Conservation (phyloP, 2,329 filamentous ascomycete genomes). For the Cladosporium halotolerans region DNA sequence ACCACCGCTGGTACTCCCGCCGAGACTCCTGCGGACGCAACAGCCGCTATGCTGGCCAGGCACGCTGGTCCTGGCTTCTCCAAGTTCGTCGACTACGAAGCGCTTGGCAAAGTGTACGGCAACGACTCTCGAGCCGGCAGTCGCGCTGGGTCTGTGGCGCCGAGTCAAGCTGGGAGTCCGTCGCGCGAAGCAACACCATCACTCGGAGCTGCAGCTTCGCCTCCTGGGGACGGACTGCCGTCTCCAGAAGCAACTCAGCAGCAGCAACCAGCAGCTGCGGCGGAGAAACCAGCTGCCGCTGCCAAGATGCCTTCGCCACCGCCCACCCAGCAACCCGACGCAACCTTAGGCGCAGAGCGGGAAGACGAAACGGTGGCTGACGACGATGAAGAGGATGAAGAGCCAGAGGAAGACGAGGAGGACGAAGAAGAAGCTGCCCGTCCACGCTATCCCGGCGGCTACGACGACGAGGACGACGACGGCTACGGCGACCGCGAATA, state of each 20-base stretch:
- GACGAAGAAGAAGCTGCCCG: constrained; percentile 12
- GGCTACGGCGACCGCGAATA: constrained; percentile 18
- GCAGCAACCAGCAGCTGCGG: constrained; percentile 7
- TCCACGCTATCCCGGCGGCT: constrained; percentile 6
- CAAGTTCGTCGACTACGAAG: constrained; percentile 43
- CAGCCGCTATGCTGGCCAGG: constrained; percentile 41
- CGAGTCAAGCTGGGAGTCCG: constrained; percentile 5
- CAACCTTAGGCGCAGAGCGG: constrained; percentile 2
- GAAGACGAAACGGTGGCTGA: constrained; percentile 13
- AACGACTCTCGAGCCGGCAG: constrained; percentile 14
- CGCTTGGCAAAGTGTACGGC: constrained; percentile 36
- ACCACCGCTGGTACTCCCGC: constrained; percentile 36
- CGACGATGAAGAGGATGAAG: constrained; percentile 14
- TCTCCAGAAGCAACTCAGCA: constrained; percentile 13
- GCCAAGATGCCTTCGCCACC: constrained; percentile 1
- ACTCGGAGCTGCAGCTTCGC: constrained; percentile 12
- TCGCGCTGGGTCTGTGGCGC: constrained; percentile 11
- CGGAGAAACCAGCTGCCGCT: background rate
- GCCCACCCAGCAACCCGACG: constrained; percentile 6
- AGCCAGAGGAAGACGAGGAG: constrained; percentile 11
- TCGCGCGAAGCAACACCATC: constrained; percentile 3
- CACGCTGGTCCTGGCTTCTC: constrained; percentile 36
- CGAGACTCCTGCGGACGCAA: constrained; percentile 40
- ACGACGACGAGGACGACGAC: constrained; percentile 18
- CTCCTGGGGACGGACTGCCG: constrained; percentile 11